Base-by-base conservation (phyloP, 768 basidiomycete genomes). In the Nidularia sp. region DNA sequence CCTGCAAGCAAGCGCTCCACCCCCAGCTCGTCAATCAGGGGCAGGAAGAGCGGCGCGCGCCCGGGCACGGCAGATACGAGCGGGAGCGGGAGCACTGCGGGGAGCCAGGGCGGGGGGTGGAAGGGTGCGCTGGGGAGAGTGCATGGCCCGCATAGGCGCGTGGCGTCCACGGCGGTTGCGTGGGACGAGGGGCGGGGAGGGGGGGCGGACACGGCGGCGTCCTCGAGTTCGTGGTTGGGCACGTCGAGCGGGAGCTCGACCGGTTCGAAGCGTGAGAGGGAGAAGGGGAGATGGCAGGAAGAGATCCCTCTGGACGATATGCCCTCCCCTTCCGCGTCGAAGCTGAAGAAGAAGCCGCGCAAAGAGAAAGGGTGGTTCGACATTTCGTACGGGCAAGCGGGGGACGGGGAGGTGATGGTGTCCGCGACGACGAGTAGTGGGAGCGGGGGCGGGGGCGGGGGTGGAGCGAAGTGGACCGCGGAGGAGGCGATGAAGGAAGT, bases 401-500 rank as follows among this genome's bases (percentile, higher is more conserved):
- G 25, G 25, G 25, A 25, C 25, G 25, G 25, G 25, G 25, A 25
- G 25, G 3, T 25, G 25, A 3, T 25, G 25, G 25, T 25, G 25
- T 25, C 25, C 25, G 3, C 25, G 25, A 25, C 25, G 25, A 25
- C 25, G 25, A 25, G 25, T 25, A 25, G 25, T 25, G 25, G 25
- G 25, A 25, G 25, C 25, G 25, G 25, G 25, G 25, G 39, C 36
- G 22, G 35, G 35, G 10, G 31, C 45, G 46, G 29, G 41, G 13
- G 8, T 45, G 22, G 44, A 45, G 12, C 25, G 2, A 34, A 35
- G n/a, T 43, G 44, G 13, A 51, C 45, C 9, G 56, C 42, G n/a
- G 56, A 47, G 33, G 36, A 47, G 43, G 50, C 36, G 55, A 56
- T 52, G 51, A 49, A n/a, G 57, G 43, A 58, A 34, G 52, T 55